Base-by-base conservation (phyloP, 352 stramenopile species). In the Aphanomyces stellatus region DNA sequence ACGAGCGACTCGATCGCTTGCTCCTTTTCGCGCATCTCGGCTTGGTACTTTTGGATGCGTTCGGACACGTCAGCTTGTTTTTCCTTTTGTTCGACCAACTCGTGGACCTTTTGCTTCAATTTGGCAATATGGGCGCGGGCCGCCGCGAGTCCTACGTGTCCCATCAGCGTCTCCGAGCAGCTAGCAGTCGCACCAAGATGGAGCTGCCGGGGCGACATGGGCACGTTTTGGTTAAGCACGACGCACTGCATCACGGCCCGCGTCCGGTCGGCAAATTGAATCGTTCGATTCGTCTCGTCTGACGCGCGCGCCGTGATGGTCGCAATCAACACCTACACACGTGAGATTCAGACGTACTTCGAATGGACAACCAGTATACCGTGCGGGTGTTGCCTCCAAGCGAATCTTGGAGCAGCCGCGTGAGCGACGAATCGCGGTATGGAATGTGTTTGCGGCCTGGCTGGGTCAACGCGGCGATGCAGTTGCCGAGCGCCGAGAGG, bases 401-500 rank as follows among this genome's bases (percentile, higher is more conserved):
- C 1, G 85, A 91, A 53, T 93, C 82, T 67, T 93, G 90, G 22
- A 97, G 77, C 11, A 97, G 70, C 6, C 89, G 80, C 2, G 88
- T 96, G 27, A 97, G 71, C 8, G 86, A 95, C 31, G 90, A 95
- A 65, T 97, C 88, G 1, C 87, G 81, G 49, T 94, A 97, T 24
- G 91, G 91, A 62, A 98, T 96, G 68, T 96, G 91, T 53, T 87
- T 96, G 25, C 91, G 76, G 2, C 86, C 79, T 1, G 70, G 42
- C 35, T 91, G 84, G 0, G 78, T 82, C 0, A 98, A 71, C 10
- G 91, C 91, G 0, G 87, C 85, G 31, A 98, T 96, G 33, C 93
- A 96, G 65, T 97, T 95, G 4, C 91, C 91, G 0, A 97, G 75
- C 2, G 90, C 91, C 1, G 85, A 96, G 22, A 98, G 65, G 35